These are phyloP conservation scores for Malassezia pachydermatis DNA, from an alignment of 1,284 basidiomycete genomes.

Conservation along the genomic window DNA sequence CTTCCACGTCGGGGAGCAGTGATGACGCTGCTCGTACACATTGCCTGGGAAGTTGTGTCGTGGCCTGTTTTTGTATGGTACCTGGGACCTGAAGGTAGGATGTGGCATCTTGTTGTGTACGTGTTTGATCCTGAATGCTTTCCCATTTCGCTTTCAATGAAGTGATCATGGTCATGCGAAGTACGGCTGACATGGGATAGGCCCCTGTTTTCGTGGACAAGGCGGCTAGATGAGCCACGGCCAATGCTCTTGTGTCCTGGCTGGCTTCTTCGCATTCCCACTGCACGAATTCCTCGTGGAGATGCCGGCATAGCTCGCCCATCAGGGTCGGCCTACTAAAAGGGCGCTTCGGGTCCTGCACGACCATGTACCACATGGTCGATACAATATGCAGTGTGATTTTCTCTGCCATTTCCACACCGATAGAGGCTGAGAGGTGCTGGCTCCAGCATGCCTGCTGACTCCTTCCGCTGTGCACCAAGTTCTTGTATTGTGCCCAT, in stretches of 20 bases:
- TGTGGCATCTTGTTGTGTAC: background rate
- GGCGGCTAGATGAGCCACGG: background rate
- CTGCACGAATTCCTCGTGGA: background rate
- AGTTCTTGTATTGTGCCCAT: background rate
- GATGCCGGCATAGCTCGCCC: conserved; percentile 4
- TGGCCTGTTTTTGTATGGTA: background rate
- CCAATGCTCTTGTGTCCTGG: background rate
- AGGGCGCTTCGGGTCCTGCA: conserved; percentile 6
- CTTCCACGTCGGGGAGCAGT: conserved; percentile 1
- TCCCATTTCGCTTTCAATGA: background rate
- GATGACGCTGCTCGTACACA: background rate
- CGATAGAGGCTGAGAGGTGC: conserved; percentile 3
- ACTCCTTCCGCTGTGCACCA: too few relatives aligned
- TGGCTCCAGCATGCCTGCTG: conserved; percentile 6
- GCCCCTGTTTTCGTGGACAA: background rate
- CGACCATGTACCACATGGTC: conserved; percentile 15
- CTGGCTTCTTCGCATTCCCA: conserved; percentile 7
- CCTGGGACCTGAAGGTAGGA: too few relatives aligned
- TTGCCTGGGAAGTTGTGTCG: background rate
- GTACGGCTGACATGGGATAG: too few relatives aligned
- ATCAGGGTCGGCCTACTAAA: conserved; percentile 6
- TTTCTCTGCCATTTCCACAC: conserved; percentile 2
- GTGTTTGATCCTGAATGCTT: background rate
- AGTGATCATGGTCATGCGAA: too few relatives aligned
- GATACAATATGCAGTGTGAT: conserved; percentile 5